These are phyloP conservation scores for Brachypodium distachyon DNA, from an alignment of 202 grass and related monocot genomes.

Conservation along the genomic window DNA sequence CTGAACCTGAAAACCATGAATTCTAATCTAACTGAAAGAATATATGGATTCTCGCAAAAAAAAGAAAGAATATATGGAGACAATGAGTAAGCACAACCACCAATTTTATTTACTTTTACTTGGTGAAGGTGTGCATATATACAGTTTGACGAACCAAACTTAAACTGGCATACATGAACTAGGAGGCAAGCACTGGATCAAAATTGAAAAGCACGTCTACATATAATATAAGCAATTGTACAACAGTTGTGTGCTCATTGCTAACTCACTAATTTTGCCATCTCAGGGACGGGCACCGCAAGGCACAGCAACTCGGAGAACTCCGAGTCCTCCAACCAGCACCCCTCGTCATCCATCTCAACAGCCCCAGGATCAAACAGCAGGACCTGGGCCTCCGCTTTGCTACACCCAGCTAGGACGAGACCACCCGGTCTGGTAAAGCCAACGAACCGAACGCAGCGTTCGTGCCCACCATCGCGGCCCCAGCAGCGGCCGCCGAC, in stretches of 20 bases:
- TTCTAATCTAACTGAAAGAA: not conserved
- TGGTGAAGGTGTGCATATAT: not conserved
- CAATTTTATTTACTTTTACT: not conserved
- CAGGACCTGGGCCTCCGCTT: not conserved
- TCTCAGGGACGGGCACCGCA: slow-evolving; percentile 37
- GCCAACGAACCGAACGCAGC: not conserved
- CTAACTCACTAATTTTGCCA: slow-evolving; percentile 23
- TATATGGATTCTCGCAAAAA: no score
- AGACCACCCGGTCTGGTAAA: not conserved
- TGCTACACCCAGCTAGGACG: not conserved
- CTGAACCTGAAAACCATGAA: not conserved
- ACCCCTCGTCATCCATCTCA: slow-evolving; percentile 16
- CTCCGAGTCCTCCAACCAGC: not conserved
- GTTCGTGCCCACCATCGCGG: not conserved
- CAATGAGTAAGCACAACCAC: not conserved
- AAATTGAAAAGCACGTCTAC: slow-evolving; percentile 1
- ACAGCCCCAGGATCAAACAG: not conserved
- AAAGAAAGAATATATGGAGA: not conserved
- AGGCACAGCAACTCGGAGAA: slow-evolving; percentile 38
- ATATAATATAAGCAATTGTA: slow-evolving; percentile 22
- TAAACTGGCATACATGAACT: not conserved
- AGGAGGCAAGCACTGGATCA: not conserved
- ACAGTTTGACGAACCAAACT: not conserved
- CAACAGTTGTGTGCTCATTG: not conserved
- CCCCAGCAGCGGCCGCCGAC: slow-evolving; percentile 20